phyloP scores from a whole-genome alignment of 1,284 basidiomycete species.

The Naganishia sp. region DNA sequence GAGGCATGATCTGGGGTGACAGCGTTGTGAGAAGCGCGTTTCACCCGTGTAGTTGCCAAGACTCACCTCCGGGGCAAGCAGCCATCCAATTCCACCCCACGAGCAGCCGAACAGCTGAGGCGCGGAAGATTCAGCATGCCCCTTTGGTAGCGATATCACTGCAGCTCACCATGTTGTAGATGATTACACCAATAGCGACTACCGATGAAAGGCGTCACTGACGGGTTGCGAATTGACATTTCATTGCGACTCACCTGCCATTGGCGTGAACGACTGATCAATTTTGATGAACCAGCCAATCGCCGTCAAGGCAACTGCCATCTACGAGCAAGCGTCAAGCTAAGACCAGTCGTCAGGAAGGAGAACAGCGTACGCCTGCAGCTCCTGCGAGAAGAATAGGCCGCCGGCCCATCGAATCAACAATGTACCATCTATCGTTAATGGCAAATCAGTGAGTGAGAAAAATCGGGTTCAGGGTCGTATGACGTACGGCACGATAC shows the following conservation, averaged over 20 bases:
- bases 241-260: constrained; percentile 57
- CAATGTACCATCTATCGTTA: constrained; percentile 76
- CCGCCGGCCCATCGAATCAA: constrained; percentile 88
- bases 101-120: constrained; percentile 38
- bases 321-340: constrained; percentile 32
- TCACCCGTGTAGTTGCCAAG: neutral
- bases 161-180: constrained; percentile 86
- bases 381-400: constrained; percentile 89
- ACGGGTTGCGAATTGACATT: neutral
- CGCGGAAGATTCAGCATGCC: neutral
- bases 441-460: constrained; percentile 31
- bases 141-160: constrained; percentile 54
- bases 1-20: constrained; percentile 76
- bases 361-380: constrained; percentile 63
- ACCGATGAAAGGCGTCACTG: neutral
- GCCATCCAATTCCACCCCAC: constrained; percentile 56
- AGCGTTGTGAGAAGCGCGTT: neutral
- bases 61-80: constrained; percentile 79
- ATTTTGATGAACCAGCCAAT: constrained; percentile 71
- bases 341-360: neutral
- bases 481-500: constrained; percentile 70
- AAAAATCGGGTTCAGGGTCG: neutral
- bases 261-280: constrained; percentile 78
- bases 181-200: constrained; percentile 86
- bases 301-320: constrained; percentile 50